Conservation (phyloP, 371 early-diverging fungal species). For the Dichotomocladium elegans region DNA sequence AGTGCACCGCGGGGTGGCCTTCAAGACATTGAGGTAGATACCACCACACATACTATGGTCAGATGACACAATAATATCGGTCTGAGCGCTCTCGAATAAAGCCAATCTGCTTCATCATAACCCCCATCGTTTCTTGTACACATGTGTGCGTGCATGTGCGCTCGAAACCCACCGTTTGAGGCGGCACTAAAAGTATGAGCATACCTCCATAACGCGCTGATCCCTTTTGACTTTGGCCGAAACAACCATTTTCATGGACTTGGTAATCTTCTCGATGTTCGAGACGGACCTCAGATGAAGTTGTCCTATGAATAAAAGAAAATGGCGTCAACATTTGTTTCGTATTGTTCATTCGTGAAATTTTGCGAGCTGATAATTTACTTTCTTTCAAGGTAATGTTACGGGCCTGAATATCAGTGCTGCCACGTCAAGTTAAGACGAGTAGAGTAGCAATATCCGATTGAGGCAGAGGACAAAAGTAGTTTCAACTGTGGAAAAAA, state of each 20-base stretch:
- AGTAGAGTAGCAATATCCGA: background rate
- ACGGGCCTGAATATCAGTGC: constrained; percentile 70
- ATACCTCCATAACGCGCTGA: constrained; percentile 89
- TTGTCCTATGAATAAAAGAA: constrained; percentile 66
- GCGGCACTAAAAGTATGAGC: constrained; percentile 86
- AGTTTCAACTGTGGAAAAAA: too few species aligned
- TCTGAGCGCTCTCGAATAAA: constrained; percentile 77
- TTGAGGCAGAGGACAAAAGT: too few species aligned
- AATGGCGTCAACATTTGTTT: too few species aligned
- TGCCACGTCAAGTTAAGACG: constrained; percentile 7
- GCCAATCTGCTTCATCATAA: too few species aligned
- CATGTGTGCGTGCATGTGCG: too few species aligned
- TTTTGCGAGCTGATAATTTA: too few species aligned
- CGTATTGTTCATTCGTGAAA: too few species aligned
- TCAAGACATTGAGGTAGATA: constrained; percentile 95
- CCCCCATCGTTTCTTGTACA: too few species aligned
- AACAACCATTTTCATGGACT: constrained; percentile 99
- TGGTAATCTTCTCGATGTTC: constrained; percentile 98
- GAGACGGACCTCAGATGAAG: constrained; percentile 93
- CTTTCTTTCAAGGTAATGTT: constrained; percentile 92
- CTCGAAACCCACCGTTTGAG: constrained; percentile 42
- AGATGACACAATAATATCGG: constrained; percentile 82
- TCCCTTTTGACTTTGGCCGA: constrained; percentile 97
- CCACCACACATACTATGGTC: constrained; percentile 99
- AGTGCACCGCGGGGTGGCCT: constrained; percentile 73